These are phyloP conservation scores for Trichophyton benhamiae DNA, from an alignment of 2,329 filamentous ascomycete genomes.

Conservation along the genomic window DNA sequence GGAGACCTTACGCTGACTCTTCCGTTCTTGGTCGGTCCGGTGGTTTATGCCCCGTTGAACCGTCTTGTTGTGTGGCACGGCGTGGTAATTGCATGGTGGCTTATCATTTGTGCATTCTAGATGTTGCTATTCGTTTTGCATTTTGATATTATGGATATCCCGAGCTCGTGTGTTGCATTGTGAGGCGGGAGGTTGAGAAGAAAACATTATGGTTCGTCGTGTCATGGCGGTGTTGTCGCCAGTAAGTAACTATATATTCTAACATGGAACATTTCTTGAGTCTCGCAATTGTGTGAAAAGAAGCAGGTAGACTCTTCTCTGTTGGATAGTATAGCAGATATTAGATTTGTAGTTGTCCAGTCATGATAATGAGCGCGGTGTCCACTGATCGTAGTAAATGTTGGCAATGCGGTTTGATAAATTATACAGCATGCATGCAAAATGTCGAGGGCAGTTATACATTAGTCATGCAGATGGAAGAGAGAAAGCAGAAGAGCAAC, in stretches of 20 bases:
- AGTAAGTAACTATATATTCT: neutral
- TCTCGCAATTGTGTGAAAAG: neutral
- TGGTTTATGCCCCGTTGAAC: too few relatives aligned
- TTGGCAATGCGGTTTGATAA: neutral
- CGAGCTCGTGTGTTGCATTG: neutral
- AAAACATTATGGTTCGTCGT: neutral
- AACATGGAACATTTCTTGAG: neutral
- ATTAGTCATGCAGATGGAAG: neutral
- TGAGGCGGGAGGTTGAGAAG: neutral
- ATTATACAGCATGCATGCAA: neutral
- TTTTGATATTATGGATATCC: neutral
- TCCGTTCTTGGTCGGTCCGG: neutral
- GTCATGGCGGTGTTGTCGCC: neutral
- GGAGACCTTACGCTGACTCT: neutral
- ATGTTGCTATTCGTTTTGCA: neutral
- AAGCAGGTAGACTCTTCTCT: too few relatives aligned
- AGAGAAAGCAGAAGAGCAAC: neutral
- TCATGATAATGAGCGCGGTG: neutral
- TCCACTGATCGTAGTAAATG: too few relatives aligned
- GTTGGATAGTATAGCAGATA: too few relatives aligned
- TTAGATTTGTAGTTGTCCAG: neutral
- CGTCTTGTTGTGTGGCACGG: too few relatives aligned
- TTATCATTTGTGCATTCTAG: neutral
- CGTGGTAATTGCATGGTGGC: neutral
- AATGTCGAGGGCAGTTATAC: neutral